These are phyloP conservation scores for Pseudopithomyces chartarum DNA, from an alignment of 2,329 filamentous ascomycete genomes.

Conservation along the genomic window DNA sequence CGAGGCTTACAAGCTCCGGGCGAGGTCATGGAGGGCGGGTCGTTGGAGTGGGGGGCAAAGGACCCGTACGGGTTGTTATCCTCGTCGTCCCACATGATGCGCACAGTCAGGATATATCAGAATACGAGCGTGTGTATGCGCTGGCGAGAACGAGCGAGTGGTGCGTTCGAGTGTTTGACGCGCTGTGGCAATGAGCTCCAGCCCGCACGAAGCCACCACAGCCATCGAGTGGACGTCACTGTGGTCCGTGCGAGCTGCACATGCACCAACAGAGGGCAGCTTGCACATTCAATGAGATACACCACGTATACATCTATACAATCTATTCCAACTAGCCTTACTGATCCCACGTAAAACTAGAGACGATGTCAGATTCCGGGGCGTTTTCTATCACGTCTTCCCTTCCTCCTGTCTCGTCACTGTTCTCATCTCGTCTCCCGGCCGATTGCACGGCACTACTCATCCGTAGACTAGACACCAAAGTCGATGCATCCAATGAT, in stretches of 20 bases:
- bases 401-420: not conserved
- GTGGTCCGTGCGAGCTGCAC: not conserved
- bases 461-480: constrained; percentile 16
- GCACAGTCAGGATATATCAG: not conserved
- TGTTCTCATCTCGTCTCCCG: not conserved
- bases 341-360: not conserved
- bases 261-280: not conserved
- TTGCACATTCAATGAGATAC: not conserved
- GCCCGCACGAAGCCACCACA: not conserved
- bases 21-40: constrained; percentile 51
- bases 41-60: constrained; percentile 81
- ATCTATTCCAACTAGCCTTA: not conserved
- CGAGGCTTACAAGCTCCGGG: constrained; percentile 43
- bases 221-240: not conserved
- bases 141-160: not conserved
- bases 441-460: not conserved
- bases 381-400: not conserved
- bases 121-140: not conserved
- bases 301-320: not conserved
- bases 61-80: constrained; percentile 98
- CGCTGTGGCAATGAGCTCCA: constrained; percentile 1
- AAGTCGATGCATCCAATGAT: constrained; percentile 3
- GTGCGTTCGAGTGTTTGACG: not conserved
- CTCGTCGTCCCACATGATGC: constrained; percentile 95
- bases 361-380: constrained; percentile 3